A percentile compares a stretch with the other conserved stretches of the same genome.
phyloP scores from a whole-genome alignment of 2,329 filamentous ascomycete genomes.

The Microcyclosporella mali region DNA sequence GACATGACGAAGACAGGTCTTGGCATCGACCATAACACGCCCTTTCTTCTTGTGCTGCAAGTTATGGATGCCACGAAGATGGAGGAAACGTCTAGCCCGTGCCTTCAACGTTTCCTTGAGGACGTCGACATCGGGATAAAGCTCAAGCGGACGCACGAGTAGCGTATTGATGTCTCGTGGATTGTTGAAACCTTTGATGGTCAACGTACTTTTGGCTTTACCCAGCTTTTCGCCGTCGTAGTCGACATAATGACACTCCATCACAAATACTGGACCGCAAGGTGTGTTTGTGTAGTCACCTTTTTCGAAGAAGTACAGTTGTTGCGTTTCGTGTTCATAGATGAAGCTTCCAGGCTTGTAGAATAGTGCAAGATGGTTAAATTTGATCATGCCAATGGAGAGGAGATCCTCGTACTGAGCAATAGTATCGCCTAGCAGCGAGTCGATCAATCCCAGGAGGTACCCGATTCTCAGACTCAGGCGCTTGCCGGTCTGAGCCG shows the following conservation, averaged over 20 bases:
- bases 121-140: background rate
- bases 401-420: slow-evolving; percentile 2
- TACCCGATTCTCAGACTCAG: background rate
- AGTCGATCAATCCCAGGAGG: slow-evolving; percentile 2
- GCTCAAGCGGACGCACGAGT: background rate
- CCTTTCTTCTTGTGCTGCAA: slow-evolving; percentile 4
- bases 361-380: background rate
- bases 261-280: slow-evolving; percentile 1
- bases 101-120: background rate
- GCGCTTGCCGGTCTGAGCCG: background rate
- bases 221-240: slow-evolving; percentile 3
- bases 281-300: slow-evolving; percentile 1
- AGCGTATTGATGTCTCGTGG: slow-evolving; percentile 1
- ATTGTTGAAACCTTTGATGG: slow-evolving; percentile 1
- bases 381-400: slow-evolving; percentile 1
- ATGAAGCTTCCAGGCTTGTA: background rate
- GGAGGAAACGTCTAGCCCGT: background rate
- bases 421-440: slow-evolving; percentile 2
- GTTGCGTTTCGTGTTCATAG: slow-evolving; percentile 2
- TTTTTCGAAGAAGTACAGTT: slow-evolving; percentile 2
- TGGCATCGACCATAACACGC: slow-evolving; percentile 6
- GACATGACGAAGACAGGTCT: slow-evolving; percentile 3
- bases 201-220: background rate
- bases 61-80: slow-evolving; percentile 2
- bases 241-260: slow-evolving; percentile 6